phyloP scores from a whole-genome alignment of 495 filamentous ascomycete species.

The Hypoxylon intermedium region DNA sequence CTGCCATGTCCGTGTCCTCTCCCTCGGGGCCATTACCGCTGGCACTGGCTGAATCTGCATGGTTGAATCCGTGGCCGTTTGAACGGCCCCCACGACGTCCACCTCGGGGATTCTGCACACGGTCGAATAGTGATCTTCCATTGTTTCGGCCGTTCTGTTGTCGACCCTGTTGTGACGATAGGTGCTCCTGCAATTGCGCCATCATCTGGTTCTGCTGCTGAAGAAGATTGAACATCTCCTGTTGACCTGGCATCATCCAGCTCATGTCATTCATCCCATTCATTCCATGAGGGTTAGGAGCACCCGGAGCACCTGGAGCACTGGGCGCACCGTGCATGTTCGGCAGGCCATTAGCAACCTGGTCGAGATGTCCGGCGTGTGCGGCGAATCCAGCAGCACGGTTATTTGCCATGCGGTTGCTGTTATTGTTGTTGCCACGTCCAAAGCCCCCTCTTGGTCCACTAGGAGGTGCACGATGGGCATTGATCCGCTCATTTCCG shows the following conservation, averaged over 20 bases:
- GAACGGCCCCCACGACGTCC: constrained; percentile 40
- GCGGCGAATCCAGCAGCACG: constrained; percentile 53
- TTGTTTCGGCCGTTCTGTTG: constrained; percentile 41
- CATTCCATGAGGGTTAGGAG: constrained; percentile 49
- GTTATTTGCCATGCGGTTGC: constrained; percentile 57
- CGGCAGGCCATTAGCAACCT: constrained; percentile 43
- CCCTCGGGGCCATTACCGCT: constrained; percentile 40
- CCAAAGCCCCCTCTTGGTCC: constrained; percentile 66
- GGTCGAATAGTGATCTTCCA: constrained; percentile 79
- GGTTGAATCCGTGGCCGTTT: constrained; percentile 39
- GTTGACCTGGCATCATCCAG: constrained; percentile 62
- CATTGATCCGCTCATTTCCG: constrained; percentile 78
- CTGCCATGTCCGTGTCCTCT: constrained; percentile 62
- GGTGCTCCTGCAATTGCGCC: constrained; percentile 65
- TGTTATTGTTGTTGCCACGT: constrained; percentile 54
- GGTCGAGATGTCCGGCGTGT: constrained; percentile 52
- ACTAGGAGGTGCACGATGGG: constrained; percentile 75
- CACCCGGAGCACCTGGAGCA: no score
- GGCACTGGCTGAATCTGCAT: constrained; percentile 34
- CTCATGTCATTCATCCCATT: constrained; percentile 51
- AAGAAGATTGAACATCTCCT: constrained; percentile 81
- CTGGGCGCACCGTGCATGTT: constrained; percentile 44
- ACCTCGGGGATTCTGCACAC: constrained; percentile 62
- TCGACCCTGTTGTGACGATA: constrained; percentile 61
- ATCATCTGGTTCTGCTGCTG: constrained; percentile 92